These are phyloP conservation scores for Gossypium bickii DNA, from an alignment of 345 rosid species.

Conservation along the genomic window DNA sequence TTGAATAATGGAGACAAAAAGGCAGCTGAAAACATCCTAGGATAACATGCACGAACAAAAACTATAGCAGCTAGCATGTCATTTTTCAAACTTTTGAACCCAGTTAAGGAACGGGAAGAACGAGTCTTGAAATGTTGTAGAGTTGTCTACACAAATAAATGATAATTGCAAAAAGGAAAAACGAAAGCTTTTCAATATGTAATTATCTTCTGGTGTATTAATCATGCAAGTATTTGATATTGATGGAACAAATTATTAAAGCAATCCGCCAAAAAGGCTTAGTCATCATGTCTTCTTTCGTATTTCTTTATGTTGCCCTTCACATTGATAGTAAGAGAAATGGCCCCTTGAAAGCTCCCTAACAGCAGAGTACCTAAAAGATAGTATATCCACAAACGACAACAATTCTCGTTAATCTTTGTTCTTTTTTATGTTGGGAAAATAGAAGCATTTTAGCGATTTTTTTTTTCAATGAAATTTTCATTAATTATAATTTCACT, in stretches of 20 bases:
- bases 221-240: neutral
- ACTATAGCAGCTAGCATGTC: too few relatives aligned
- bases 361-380: neutral
- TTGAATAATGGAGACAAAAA: too few relatives aligned
- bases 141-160: neutral
- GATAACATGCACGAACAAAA: too few relatives aligned
- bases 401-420: too few relatives aligned
- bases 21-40: too few relatives aligned
- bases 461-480: too few relatives aligned
- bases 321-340: neutral
- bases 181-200: neutral
- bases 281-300: neutral
- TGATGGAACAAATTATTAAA: slow-evolving; percentile 6
- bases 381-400: neutral
- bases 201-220: neutral
- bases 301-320: neutral
- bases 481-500: too few relatives aligned
- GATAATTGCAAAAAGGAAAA: neutral
- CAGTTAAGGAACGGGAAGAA: neutral
- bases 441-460: too few relatives aligned
- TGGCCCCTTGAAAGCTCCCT: neutral
- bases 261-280: neutral
- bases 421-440: neutral
- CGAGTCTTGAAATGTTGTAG: neutral
- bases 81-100: neutral